Evolutionary conservation across 148 eudicot species (phyloP), one percentile per base, ranked within the genome.

Genomic region (Silene latifolia): DNA sequence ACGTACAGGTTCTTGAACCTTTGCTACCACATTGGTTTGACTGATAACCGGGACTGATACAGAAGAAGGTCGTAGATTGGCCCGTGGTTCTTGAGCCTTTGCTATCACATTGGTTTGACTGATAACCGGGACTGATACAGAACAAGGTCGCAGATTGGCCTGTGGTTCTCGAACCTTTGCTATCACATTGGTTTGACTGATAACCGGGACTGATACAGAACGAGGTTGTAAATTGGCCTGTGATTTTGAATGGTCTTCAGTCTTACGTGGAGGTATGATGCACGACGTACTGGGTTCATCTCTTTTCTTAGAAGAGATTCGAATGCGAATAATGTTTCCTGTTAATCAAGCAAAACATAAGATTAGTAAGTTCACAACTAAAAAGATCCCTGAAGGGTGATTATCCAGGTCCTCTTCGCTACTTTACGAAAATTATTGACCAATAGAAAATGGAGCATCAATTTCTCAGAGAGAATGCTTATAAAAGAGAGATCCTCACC

Each of bases 271-370:
- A 48, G 54, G 54, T 48, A 48, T 10, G 54, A 48, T 48, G 54
- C 54, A 48, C 13, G 54, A 48, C 3, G 54, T 62, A 57, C 71
- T 79, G 21, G 80, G 46, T 9, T 79, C 82, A n/a, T 72, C 85
- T 46, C 72, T 67, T 79, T 86, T 88, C 39, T 76, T 78, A 2
- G 77, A 73, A 0, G 87, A 63, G 57, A 94, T 56, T 8, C 85
- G 79, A 47, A 94, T 86, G 63, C 86, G 85, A 46, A 94, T 21
- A 8, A 84, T 76, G 24, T 80, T 91, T 3, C 96, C 98, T 94
- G 82, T 44, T n/a, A 2, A 9, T 13, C 53, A 60, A 67, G 12
- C 8, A 60, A 14, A 58, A 63, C 7, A 23, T 18, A 27, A 27
- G 12, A 23, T 61, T n/a, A 21, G 11, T 61, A 17, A 8, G 0